Percentiles rank a stretch among this genome's conserved stretches.
Conservation (phyloP, 2,329 filamentous ascomycete genomes). For the Trichoderma harzianum region DNA sequence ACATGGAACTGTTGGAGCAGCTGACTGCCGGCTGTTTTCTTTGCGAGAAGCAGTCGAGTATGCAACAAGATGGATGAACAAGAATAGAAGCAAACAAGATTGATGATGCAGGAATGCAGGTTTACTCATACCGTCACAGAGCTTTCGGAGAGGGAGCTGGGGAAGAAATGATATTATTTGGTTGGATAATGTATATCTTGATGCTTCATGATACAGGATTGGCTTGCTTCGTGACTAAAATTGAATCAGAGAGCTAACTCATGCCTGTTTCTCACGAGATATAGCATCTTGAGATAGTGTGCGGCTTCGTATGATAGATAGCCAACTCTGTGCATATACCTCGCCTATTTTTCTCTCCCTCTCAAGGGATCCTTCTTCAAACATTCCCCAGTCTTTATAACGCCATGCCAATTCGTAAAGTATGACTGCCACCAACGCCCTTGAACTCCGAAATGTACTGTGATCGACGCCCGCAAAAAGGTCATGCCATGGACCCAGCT, state of each 20-base stretch:
- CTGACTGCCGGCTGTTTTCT: background rate
- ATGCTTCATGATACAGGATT: background rate
- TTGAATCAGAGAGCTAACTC: background rate
- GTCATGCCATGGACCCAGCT: background rate
- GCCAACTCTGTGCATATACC: background rate
- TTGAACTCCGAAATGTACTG: slow-evolving; percentile 5
- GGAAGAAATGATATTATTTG: background rate
- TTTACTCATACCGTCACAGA: background rate
- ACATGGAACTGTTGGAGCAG: background rate
- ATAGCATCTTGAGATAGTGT: slow-evolving; percentile 1
- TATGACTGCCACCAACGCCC: slow-evolving; percentile 10
- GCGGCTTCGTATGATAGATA: background rate
- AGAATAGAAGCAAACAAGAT: background rate
- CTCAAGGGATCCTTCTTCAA: background rate
- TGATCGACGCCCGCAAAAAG: background rate
- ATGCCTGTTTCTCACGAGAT: slow-evolving; percentile 11
- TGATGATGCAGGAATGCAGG: background rate
- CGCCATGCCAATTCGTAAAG: slow-evolving; percentile 7
- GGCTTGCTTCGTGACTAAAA: background rate
- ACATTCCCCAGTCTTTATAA: background rate
- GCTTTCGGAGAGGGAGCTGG: background rate
- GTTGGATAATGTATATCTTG: background rate
- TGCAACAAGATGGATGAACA: background rate
- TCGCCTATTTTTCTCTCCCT: background rate
- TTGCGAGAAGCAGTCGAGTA: background rate